These are phyloP conservation scores for Pueraria montana DNA, from an alignment of 306 rosid species.

Conservation along the genomic window DNA sequence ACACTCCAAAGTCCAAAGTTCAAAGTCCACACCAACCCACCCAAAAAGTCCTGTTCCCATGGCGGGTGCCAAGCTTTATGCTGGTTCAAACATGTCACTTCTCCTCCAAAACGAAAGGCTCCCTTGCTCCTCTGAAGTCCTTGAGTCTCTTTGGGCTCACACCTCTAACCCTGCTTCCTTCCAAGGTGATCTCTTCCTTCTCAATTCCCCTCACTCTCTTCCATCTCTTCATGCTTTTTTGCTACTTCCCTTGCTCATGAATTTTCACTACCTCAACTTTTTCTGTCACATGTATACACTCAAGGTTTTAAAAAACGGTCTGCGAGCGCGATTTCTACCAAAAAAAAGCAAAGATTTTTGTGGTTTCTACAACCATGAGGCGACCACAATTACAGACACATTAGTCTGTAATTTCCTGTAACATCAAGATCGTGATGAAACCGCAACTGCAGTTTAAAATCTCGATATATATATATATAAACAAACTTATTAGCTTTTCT, in stretches of 20 bases:
- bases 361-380: background rate
- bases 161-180: constrained; percentile 67
- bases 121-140: constrained; percentile 68
- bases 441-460: background rate
- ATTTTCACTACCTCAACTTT: background rate
- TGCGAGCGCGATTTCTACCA: background rate
- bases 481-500: background rate
- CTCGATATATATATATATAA: background rate
- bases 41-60: constrained; percentile 41
- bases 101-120: constrained; percentile 62
- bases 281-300: background rate
- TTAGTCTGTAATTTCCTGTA: background rate
- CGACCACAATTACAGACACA: background rate
- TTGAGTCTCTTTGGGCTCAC: constrained; percentile 74
- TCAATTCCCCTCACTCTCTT: constrained; percentile 15
- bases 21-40: constrained; percentile 14
- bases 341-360: background rate
- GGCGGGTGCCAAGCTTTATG: constrained; percentile 64
- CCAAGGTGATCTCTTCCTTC: constrained; percentile 57
- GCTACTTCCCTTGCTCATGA: background rate
- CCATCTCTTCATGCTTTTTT: background rate
- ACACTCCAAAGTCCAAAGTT: constrained; percentile 27
- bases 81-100: constrained; percentile 61
- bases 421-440: background rate
- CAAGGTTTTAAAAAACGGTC: background rate